Base-by-base conservation (phyloP, 1,139 yeast species). In the Nakaseomyces uthaithaninus region DNA sequence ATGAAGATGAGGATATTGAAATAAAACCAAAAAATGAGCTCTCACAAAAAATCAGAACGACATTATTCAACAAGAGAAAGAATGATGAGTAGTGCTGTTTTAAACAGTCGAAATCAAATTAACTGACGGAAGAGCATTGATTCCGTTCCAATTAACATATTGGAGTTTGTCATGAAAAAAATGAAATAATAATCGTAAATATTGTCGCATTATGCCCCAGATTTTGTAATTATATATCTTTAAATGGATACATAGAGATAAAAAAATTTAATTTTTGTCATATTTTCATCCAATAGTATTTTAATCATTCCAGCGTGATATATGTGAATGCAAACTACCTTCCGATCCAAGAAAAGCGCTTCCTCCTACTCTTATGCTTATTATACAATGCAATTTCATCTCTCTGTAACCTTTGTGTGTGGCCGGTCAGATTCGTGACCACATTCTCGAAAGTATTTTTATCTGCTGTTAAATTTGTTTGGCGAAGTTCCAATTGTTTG, bases 391-490 rank as follows among this genome's bases (percentile, higher is more conserved):
- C 63, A 28, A 60, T 50, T 39, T 58, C 61, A 41, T 53, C 58
- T 38, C 63, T 49, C 30, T 57, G 53, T 20, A 55, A 41, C 27
- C 62, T 46, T 37, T 60, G 63, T 2, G 64, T 56, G 40, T 60
- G 64, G 3, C 63, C 62, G 3, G 60, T 50, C 27, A 60, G 42
- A 38, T 59, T 60, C 10, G 55, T 54, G 3, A 60, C 53, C 8
- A 60, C 58, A 24, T 48, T 50, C 44, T 59, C 63, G 38, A 52
- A 57, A 3, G 58, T 56, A 6, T 45, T 40, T 30, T 58, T 60
- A 44, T 58, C 62, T 3, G 47, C 42, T 8, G 40, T 39, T 34
- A 59, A 44, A 12, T 46, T 49, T 5, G 31, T 28, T 33, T 55
- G 53, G 15, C 40, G 38, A 7, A 42, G 41, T 27, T 48, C 46